These are phyloP conservation scores for Pseudogymnoascus sp. DNA, from an alignment of 2,329 filamentous ascomycete species.

Conservation along the genomic window DNA sequence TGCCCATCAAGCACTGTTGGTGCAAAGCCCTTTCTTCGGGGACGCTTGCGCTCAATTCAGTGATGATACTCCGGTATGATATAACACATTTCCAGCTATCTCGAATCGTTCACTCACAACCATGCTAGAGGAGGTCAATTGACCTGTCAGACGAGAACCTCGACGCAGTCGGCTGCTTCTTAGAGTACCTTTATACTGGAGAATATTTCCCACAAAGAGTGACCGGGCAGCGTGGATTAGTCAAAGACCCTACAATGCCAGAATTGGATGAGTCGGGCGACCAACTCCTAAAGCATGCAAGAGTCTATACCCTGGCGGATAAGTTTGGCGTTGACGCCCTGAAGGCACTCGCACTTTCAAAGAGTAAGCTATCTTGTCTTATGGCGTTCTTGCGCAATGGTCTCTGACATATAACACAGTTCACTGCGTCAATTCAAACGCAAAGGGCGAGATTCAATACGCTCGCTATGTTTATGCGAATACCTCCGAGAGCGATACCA, in stretches of 20 bases:
- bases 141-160: constrained; percentile 60
- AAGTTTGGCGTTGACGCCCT: constrained; percentile 64
- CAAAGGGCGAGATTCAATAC: constrained; percentile 84
- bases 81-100: not conserved
- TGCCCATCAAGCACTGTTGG: constrained; percentile 72
- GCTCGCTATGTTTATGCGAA: constrained; percentile 83
- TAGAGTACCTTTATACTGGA: constrained; percentile 77
- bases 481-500: constrained; percentile 60
- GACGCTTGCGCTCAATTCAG: constrained; percentile 55
- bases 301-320: constrained; percentile 81
- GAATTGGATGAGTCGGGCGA: constrained; percentile 68
- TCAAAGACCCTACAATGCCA: constrained; percentile 59
- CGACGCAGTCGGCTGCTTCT: constrained; percentile 68
- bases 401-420: constrained; percentile 31
- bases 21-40: constrained; percentile 67
- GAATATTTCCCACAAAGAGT: constrained; percentile 76
- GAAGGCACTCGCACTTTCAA: constrained; percentile 71
- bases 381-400: not conserved
- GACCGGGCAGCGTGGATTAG: constrained; percentile 57
- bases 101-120: not conserved
- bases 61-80: constrained; percentile 38
- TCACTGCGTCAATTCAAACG: constrained; percentile 80
- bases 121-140: constrained; percentile 54
- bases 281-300: constrained; percentile 80
- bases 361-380: constrained; percentile 40